A percentile compares a stretch with the other conserved stretches of the same genome.
Evolutionary conservation across 2,329 filamentous ascomycete species (phyloP).

Genomic region (Diaporthe longicolla): DNA sequence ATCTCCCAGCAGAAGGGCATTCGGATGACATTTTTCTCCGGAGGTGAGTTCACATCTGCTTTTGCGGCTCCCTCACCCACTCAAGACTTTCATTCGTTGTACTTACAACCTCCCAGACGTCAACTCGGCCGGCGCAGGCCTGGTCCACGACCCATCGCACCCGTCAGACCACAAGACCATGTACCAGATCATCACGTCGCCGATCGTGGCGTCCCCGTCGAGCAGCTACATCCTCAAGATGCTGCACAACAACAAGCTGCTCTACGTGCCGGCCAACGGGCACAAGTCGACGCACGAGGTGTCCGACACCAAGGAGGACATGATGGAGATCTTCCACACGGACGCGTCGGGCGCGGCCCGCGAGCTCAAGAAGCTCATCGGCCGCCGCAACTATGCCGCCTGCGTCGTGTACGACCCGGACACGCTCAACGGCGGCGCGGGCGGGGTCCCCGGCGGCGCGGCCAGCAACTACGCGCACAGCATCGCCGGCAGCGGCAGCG

Average conservation of each 20-base stretch:
- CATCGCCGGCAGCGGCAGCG: slow-evolving; percentile 45
- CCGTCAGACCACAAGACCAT: slow-evolving; percentile 98
- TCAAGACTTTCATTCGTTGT: slow-evolving; percentile 3
- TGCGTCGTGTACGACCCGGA: slow-evolving; percentile 96
- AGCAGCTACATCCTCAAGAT: slow-evolving; percentile 90
- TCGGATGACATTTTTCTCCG: slow-evolving; percentile 96
- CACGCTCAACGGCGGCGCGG: slow-evolving; percentile 63
- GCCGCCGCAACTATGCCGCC: slow-evolving; percentile 90
- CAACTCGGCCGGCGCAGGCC: slow-evolving; percentile 90
- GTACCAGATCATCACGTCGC: slow-evolving; percentile 96
- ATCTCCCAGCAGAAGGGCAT: slow-evolving; percentile 96
- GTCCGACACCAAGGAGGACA: slow-evolving; percentile 97
- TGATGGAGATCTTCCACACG: slow-evolving; percentile 99
- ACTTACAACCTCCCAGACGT: slow-evolving; percentile 69
- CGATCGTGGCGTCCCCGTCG: slow-evolving; percentile 91
- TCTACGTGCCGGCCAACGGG: slow-evolving; percentile 93
- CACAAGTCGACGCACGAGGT: slow-evolving; percentile 80
- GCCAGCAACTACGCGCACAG: slow-evolving; percentile 51
- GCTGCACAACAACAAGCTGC: slow-evolving; percentile 92
- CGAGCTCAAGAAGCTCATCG: slow-evolving; percentile 94
- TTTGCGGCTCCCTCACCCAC: not conserved
- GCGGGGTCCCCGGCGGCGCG: slow-evolving; percentile 44
- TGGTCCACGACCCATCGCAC: slow-evolving; percentile 93
- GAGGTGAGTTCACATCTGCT: slow-evolving; percentile 67
- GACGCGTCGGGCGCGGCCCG: slow-evolving; percentile 88